Percentiles rank a stretch among this genome's conserved stretches.
phyloP scores from a whole-genome alignment of 805 yeast genomes.

The Lachancea sp. region DNA sequence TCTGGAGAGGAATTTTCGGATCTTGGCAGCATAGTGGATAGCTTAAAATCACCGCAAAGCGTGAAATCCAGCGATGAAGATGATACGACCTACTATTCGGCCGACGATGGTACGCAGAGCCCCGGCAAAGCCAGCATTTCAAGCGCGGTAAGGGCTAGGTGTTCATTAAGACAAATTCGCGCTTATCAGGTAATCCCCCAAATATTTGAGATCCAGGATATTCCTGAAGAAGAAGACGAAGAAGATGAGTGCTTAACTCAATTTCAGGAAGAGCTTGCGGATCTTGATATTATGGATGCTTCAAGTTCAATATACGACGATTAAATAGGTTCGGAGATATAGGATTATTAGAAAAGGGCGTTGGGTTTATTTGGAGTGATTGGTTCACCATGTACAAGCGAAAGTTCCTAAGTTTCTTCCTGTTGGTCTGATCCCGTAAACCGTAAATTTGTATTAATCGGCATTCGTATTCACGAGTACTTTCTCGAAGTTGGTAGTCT shows the following conservation, averaged over 20 bases:
- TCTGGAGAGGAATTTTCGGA: conserved; percentile 26
- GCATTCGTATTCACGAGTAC: no score
- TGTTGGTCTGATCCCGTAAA: no score
- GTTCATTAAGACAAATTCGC: conserved; percentile 6
- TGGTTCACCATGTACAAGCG: no score
- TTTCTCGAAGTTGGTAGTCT: no score
- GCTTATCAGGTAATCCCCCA: conserved; percentile 4
- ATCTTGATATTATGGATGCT: conserved; percentile 5
- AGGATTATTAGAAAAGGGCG: no score
- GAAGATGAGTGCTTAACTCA: neutral
- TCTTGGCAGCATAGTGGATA: conserved; percentile 12
- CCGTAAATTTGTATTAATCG: no score
- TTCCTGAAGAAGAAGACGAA: conserved; percentile 6
- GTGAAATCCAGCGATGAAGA: conserved; percentile 4
- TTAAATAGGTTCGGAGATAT: neutral
- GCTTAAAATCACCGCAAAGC: conserved; percentile 2
- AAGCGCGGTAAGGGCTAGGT: neutral
- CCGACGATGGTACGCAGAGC: conserved; percentile 3
- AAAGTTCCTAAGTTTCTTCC: no score
- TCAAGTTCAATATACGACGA: conserved; percentile 7
- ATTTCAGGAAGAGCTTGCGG: conserved; percentile 5
- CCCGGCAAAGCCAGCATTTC: neutral
- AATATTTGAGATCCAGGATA: conserved; percentile 3
- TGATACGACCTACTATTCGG: conserved; percentile 9
- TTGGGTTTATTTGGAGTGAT: no score